Evolutionary conservation across 495 filamentous ascomycete species (phyloP), one percentile per base, ranked within the genome.

Genomic region (Hyphodiscus hymeniophilus): DNA sequence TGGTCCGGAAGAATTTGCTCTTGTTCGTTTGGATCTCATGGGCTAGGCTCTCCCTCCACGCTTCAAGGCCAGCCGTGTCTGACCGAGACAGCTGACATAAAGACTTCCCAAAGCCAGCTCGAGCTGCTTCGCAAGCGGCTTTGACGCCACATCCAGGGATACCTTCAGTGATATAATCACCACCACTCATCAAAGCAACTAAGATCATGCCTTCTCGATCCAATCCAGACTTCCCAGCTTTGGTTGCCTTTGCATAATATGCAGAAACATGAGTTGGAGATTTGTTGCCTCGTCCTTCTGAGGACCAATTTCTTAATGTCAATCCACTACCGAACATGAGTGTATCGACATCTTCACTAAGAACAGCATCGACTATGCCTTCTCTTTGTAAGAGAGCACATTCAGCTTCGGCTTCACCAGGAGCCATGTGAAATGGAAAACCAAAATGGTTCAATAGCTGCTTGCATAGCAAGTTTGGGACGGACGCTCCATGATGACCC

Each of bases 331-430:
- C 94, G 62, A 97, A 99, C 94, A 99, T 97, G 56, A 99, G 74
- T 2, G 94, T 89, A 63, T 99, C 94, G 31, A 96, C 89, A 70
- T 99, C 94, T 62, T 99, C 90, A 60, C 87, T 96, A 57, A 99
- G 75, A 11, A 97, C 94, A 0, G 86, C 92, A 65, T 99, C 94
- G 2, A 97, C 94, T 35, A 95, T 71, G 0, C 89, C 89, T 23
- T 80, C 75, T 47, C 75, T 73, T 61, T 99, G 90, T 16, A 99
- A 63, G 1, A 89, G 63, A 0, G 94, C 92, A 50, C 94, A 97
- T 66, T 99, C 94, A 0, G 94, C 94, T 59, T 99, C 94, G 1
- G 94, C 94, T 58, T 99, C 94, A 12, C 92, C 94, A 0, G 92
- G 94, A 1, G 94, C 94, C 55, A 83, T 79, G 62, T 96, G 88